Evolutionary conservation across 306 rosid species (phyloP), one percentile per base, ranked within the genome.

Genomic region (Hippophae gyantsensis): DNA sequence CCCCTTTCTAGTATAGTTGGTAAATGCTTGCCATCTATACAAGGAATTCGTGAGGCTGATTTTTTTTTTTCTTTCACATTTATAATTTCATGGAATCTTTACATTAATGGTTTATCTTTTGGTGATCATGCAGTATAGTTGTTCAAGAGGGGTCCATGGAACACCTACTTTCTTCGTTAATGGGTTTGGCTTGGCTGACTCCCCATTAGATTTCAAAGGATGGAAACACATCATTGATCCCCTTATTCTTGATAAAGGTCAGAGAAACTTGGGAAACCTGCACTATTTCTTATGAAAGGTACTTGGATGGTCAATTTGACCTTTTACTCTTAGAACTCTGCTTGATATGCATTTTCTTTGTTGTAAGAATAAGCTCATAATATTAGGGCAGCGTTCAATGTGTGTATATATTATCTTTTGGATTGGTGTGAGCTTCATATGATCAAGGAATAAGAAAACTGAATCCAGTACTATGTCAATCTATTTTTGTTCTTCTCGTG

Each of bases 81-180:
- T 1, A 5, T 5, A 26, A 61, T 65, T 73, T 55, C 48, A 44
- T 38, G 41, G 7, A 10, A 3, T 12, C n/a, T 48, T 42, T 9
- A 67, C 48, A 58, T 61, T 52, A 18, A 18, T 18, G 18, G 58
- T 13, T n/a, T 72, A 42, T 45, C 25, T 63, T 56, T 42, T 60
- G 61, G 38, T 32, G 38, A 32, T 64, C 59, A 42, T 77, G 83
- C 96, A 88, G 99, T 88, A 74, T 68, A 78, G 93, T 57, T 10
- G 88, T 61, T 73, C 77, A 6, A 81, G 95, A 69, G 99, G 94
- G 69, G 95, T 92, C 63, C 85, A 75, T 13, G 99, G 84, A 57
- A 92, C 99, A 0, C 96, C 99, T 3, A 71, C 63, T 74, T 92
- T 92, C 95, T 88, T 66, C 67, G 76, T 88, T 53, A 92, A 92